Conservation (phyloP, 306 rosid species). For the Coriaria nepalensis region DNA sequence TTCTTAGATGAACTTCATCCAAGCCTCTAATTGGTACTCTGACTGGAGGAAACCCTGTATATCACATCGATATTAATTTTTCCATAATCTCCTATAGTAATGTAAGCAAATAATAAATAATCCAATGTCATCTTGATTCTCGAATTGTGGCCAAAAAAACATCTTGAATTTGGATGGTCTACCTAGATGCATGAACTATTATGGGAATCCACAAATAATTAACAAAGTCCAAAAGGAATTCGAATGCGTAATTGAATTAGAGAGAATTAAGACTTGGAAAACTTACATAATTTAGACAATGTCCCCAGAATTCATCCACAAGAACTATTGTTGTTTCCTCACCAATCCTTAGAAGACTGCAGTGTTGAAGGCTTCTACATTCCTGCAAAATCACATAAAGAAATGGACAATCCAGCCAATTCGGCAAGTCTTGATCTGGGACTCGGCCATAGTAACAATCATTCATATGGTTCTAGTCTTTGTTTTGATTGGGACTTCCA, state of each 20-base stretch:
- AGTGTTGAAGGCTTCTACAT: conserved; percentile 30
- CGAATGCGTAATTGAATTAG: conserved; percentile 33
- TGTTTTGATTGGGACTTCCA: conserved; percentile 32
- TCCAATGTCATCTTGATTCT: too few relatives aligned
- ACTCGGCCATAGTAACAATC: conserved; percentile 19
- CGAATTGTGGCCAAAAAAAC: too few relatives aligned
- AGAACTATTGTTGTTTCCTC: conserved; percentile 46
- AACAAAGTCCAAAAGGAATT: conserved; percentile 42
- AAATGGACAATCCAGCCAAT: conserved; percentile 21
- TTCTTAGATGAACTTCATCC: too few relatives aligned
- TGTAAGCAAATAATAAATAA: too few relatives aligned
- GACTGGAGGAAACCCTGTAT: too few relatives aligned
- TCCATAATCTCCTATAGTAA: too few relatives aligned
- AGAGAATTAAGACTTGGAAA: conserved; percentile 42
- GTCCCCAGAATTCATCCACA: conserved; percentile 49
- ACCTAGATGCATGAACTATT: conserved; percentile 43
- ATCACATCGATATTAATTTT: too few relatives aligned
- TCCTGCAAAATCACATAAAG: conserved; percentile 22
- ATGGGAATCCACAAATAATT: conserved; percentile 40
- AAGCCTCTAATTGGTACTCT: too few relatives aligned
- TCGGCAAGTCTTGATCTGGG: conserved; percentile 23
- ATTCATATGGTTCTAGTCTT: conserved; percentile 16
- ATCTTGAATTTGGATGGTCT: too few relatives aligned
- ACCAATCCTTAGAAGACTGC: conserved; percentile 37
- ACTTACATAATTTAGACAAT: conserved; percentile 26